Evolutionary conservation across 768 basidiomycete species (phyloP), one percentile per base, ranked within the genome.

Genomic region (Suillus cothurnatus): DNA sequence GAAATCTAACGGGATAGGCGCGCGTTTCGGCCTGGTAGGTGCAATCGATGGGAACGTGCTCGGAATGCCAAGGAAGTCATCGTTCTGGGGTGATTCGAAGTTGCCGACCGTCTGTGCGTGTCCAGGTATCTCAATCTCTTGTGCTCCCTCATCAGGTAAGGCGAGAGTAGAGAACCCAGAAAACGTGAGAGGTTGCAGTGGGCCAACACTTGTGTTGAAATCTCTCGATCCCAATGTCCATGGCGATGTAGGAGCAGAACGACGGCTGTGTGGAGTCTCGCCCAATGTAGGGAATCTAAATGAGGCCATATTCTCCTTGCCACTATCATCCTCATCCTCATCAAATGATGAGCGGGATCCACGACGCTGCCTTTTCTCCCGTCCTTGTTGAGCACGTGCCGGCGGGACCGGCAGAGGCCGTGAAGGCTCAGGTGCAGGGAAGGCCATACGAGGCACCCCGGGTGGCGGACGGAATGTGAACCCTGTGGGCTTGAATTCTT

Each of bases 1-100:
- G 80, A 93, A 95, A 74, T 94, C 92, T n/a, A 86, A 73, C 19
- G 91, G 92, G 64, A 93, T 88, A 12, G 91, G 93, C 7, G 91
- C 86, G 52, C 90, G 89, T 73, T 86, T 90, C 41, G 81, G 70
- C 68, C 80, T 83, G 15, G 75, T 23, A 28, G 66, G 61, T 19
- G 68, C 60, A 28, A 68, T 70, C 0, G 60, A 26, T 5, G 69
- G 67, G 61, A 75, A 62, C 31, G 61, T 49, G 32, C 36, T 59
- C 19, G 56, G 31, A 31, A 39, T 63, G 38, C 36, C 62, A 63
- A 39, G 21, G 28, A 45, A 28, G 31, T 66, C 73, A 7, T 71
- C 71, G 12, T 64, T 64, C 62, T 67, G 49, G 47, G 49, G 45
- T 50, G 70, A 73, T 36, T 68, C 66, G 0, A 23, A 21, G 45